Conservation (phyloP, 148 eudicot species). For the Spergularia bocconei region DNA sequence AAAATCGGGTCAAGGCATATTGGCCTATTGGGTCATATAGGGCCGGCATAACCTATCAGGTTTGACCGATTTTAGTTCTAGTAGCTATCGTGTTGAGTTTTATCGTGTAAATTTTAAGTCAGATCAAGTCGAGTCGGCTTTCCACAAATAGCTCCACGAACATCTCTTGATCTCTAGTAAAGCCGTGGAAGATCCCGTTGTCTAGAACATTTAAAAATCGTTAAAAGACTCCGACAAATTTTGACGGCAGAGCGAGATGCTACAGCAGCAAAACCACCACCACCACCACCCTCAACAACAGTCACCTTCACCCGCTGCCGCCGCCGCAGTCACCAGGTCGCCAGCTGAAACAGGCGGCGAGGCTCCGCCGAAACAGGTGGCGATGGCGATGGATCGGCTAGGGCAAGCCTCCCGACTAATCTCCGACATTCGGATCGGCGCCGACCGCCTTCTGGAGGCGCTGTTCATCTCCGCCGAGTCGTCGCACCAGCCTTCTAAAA, state of each 20-base stretch:
- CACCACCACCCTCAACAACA: slow-evolving; percentile 5
- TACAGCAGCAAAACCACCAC: neutral
- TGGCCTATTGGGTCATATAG: no score
- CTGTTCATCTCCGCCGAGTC: slow-evolving; percentile 47
- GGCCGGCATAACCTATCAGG: no score
- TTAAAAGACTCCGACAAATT: no score
- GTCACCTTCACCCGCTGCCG: neutral
- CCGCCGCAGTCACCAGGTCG: slow-evolving; percentile 22
- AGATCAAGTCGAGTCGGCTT: no score
- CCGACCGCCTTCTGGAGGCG: slow-evolving; percentile 90
- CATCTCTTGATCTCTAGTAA: no score
- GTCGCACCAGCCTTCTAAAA: slow-evolving; percentile 40
- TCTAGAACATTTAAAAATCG: no score
- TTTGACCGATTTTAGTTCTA: no score
- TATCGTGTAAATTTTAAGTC: no score
- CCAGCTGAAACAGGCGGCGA: slow-evolving; percentile 30
- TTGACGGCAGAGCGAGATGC: neutral
- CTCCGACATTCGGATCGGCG: slow-evolving; percentile 81
- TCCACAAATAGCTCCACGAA: no score
- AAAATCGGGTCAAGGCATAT: no score
- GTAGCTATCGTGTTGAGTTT: no score
- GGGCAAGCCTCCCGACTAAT: slow-evolving; percentile 80
- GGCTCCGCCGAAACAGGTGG: slow-evolving; percentile 97
- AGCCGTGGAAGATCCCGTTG: no score
- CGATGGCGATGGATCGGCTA: slow-evolving; percentile 81